These are phyloP conservation scores for Trichoderma sp. DNA, from an alignment of 2,329 filamentous ascomycete species.

Conservation along the genomic window DNA sequence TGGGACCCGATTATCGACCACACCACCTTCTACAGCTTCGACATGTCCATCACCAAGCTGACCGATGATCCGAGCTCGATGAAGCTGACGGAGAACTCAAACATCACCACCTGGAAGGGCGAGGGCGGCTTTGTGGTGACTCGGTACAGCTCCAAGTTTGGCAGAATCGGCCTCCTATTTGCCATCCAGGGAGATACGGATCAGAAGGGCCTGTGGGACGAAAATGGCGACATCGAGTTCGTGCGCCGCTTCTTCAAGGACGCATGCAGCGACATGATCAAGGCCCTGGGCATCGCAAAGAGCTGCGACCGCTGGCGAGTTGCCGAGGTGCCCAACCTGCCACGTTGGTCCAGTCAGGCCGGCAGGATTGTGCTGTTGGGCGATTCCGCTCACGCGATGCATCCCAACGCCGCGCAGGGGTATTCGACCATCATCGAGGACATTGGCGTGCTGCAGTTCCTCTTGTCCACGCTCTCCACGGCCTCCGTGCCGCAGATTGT, in stretches of 20 bases:
- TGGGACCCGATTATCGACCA: constrained; percentile 23
- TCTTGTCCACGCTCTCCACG: background rate
- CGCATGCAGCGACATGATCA: constrained; percentile 21
- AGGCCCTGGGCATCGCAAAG: constrained; percentile 16
- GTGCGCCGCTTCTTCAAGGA: constrained; percentile 21
- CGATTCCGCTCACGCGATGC: constrained; percentile 24
- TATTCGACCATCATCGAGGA: constrained; percentile 20
- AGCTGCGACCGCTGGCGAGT: constrained; percentile 25
- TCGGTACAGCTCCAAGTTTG: constrained; percentile 21
- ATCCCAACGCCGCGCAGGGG: constrained; percentile 19
- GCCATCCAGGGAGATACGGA: constrained; percentile 23
- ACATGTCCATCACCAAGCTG: constrained; percentile 14
- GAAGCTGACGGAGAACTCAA: constrained; percentile 21
- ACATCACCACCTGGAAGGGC: constrained; percentile 25
- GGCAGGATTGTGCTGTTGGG: constrained; percentile 23
- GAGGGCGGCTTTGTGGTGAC: constrained; percentile 22
- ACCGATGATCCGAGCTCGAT: background rate
- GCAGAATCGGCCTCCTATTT: constrained; percentile 20
- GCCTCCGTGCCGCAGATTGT: background rate
- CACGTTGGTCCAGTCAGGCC: constrained; percentile 23
- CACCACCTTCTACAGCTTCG: constrained; percentile 23
- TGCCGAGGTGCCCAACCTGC: constrained; percentile 25
- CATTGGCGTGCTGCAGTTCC: constrained; percentile 15
- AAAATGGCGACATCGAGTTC: constrained; percentile 25
- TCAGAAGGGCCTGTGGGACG: constrained; percentile 26